phyloP scores from a whole-genome alignment of 2,329 filamentous ascomycete species.

The Paraphoma chrysanthemicola region DNA sequence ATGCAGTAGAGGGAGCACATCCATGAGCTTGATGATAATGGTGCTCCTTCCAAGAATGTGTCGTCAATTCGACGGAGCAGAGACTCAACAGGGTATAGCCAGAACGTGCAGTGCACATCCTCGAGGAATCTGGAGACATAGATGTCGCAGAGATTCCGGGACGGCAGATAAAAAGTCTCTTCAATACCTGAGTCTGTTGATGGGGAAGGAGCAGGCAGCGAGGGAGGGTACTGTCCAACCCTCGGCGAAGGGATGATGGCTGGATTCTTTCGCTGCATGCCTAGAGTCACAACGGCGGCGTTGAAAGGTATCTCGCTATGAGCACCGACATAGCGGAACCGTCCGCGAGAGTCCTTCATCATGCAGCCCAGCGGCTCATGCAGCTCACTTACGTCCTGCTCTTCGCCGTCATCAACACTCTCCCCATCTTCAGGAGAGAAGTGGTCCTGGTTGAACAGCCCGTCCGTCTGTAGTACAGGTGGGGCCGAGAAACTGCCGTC shows the following conservation, averaged over 20 bases:
- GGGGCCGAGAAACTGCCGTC: conserved; percentile 37
- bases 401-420: conserved; percentile 33
- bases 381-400: conserved; percentile 41
- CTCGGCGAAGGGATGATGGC: conserved; percentile 40
- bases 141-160: conserved; percentile 34
- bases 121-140: conserved; percentile 44
- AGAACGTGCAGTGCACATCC: conserved; percentile 46
- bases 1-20: conserved; percentile 47
- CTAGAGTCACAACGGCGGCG: conserved; percentile 43
- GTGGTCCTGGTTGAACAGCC: conserved; percentile 28
- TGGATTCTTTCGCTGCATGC: conserved; percentile 24
- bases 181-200: conserved; percentile 21
- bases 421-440: conserved; percentile 32
- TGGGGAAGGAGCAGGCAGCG: conserved; percentile 25
- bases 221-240: conserved; percentile 41
- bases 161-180: conserved; percentile 39
- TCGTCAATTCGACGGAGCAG: conserved; percentile 40
- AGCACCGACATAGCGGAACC: conserved; percentile 44
- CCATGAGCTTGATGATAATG: conserved; percentile 39
- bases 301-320: conserved; percentile 50
- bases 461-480: conserved; percentile 28
- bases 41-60: conserved; percentile 36
- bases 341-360: conserved; percentile 46
- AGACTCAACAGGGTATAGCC: conserved; percentile 44
- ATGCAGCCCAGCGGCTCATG: conserved; percentile 46